Evolutionary conservation across 2,329 filamentous ascomycete species (phyloP), one percentile per base, ranked within the genome.

Genomic region (Microcyclospora tardicrescens): DNA sequence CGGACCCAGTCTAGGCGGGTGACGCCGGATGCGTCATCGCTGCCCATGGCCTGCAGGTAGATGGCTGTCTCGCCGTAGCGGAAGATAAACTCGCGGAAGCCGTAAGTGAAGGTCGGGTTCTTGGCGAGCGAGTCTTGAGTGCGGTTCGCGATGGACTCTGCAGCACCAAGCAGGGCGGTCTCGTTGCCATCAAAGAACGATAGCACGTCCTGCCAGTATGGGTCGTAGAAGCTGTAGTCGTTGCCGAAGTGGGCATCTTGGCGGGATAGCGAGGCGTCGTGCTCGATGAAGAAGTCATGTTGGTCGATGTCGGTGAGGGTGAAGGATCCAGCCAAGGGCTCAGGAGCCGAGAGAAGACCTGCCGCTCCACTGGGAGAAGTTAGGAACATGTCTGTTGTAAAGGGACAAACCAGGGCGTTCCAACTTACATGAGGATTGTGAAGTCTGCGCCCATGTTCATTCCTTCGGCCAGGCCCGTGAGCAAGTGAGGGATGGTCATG

Each of bases 1-100:
- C 50, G 51, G 10, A 61, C 51, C 44, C 53, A 61, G 27, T 61
- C 51, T 15, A 61, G 29, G 1, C 51, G 50, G 2, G 58, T 55
- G 16, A 56, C 49, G 10, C 59, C 60, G 9, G 46, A 53, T 8
- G 46, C 37, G 16, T 52, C 54, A 40, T 58, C 49, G 24, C 53
- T 51, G 28, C 58, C 54, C 53, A 63, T 59, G 2, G 54, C 48
- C 27, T 55, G 53, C 24, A 62, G 43, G 36, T 58, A 63, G n/a
- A 63, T 40, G 0, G 58, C 56, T 2, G 57, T 61, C 48, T 63
- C 60, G 34, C 57, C 57, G 40, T 60, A 61, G n/a, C 49, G 50
- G 30, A 60, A 49, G 35, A 60, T 41, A 34, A 56, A 52, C 33
- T 60, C 52, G 11, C 53, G 46, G 8, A 51, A 45, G 10, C 53